These are phyloP conservation scores for Pezicula radicicola DNA, from an alignment of 2,329 filamentous ascomycete genomes.

Conservation along the genomic window DNA sequence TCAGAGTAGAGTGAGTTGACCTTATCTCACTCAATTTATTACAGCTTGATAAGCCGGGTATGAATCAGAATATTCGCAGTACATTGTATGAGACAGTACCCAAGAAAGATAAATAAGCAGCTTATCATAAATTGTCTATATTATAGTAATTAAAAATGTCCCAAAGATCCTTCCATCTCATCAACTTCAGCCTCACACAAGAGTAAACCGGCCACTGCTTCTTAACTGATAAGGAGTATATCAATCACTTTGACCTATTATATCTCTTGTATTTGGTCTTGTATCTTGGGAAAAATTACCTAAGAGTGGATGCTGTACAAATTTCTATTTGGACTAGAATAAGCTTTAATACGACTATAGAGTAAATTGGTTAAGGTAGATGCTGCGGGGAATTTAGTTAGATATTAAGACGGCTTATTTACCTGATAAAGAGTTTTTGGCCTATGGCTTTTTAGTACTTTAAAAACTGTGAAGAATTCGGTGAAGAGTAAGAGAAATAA, in stretches of 20 bases:
- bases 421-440: too few relatives aligned
- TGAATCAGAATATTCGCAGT: slow-evolving; percentile 43
- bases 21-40: too few relatives aligned
- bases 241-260: slow-evolving; percentile 38
- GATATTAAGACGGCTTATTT: neutral
- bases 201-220: slow-evolving; percentile 57
- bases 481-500: too few relatives aligned
- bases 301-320: slow-evolving; percentile 18
- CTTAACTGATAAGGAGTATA: slow-evolving; percentile 49
- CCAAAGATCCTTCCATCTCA: slow-evolving; percentile 57
- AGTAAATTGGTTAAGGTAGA: slow-evolving; percentile 38
- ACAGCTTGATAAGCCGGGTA: too few relatives aligned
- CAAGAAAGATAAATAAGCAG: slow-evolving; percentile 11
- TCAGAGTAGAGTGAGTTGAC: too few relatives aligned
- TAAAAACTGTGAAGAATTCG: too few relatives aligned
- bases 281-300: too few relatives aligned
- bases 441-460: too few relatives aligned
- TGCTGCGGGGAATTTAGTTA: slow-evolving; percentile 6
- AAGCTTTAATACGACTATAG: slow-evolving; percentile 28
- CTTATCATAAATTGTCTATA: too few relatives aligned
- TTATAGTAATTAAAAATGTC: neutral
- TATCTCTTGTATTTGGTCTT: slow-evolving; percentile 33
- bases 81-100: slow-evolving; percentile 45
- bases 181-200: slow-evolving; percentile 55
- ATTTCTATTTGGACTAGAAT: slow-evolving; percentile 24